Evolutionary conservation across 1,284 basidiomycete genomes (phyloP).

Genomic region (Austroboletus niveus): DNA sequence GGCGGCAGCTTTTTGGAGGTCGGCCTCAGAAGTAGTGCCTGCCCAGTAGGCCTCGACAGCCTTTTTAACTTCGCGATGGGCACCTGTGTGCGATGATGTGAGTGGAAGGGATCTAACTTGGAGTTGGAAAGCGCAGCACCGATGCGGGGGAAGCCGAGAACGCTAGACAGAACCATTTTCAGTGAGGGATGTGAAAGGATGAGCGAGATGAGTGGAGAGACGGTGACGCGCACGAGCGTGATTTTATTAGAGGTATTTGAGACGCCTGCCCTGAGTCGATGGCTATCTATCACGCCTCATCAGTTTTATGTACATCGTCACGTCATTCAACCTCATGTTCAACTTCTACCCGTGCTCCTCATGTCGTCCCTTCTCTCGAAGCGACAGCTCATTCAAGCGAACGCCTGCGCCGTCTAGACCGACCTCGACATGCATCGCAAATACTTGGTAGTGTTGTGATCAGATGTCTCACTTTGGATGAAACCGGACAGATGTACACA

Average conservation of each 20-base stretch:
- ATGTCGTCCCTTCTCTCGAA: no score
- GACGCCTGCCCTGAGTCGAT: constrained; percentile 35
- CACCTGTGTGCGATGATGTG: constrained; percentile 44
- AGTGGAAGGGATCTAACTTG: not conserved
- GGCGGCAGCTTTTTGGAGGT: constrained; percentile 87
- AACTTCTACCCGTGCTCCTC: no score
- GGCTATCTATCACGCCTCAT: constrained; percentile 8
- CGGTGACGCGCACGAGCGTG: constrained; percentile 7
- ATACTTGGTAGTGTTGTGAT: not conserved
- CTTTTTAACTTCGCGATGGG: constrained; percentile 98
- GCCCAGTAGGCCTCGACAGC: constrained; percentile 98
- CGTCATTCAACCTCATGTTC: no score
- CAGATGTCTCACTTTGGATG: not conserved
- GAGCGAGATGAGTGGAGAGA: constrained; percentile 27
- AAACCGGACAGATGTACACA: not conserved
- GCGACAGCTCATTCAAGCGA: not conserved
- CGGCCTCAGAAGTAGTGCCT: constrained; percentile 86
- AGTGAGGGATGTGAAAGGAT: constrained; percentile 29
- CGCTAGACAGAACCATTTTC: constrained; percentile 77
- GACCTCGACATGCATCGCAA: not conserved
- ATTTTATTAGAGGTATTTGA: constrained; percentile 28
- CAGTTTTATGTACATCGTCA: not conserved
- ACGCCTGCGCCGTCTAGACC: not conserved
- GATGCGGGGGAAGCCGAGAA: constrained; percentile 98
- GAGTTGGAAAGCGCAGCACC: constrained; percentile 47